Evolutionary conservation across 2,329 filamentous ascomycete genomes (phyloP).

Genomic region (Knufia fluminis): DNA sequence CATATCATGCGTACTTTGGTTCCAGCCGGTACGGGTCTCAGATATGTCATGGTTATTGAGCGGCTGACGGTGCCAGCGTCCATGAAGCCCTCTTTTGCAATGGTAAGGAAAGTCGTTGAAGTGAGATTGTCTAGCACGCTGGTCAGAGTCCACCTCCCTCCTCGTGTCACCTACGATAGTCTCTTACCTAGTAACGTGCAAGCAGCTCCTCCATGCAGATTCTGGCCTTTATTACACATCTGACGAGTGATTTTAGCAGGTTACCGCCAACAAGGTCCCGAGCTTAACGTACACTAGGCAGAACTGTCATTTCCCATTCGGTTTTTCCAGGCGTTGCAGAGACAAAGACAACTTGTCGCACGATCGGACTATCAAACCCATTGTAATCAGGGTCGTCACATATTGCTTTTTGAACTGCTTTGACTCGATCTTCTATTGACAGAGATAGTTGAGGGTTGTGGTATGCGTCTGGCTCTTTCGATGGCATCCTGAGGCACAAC

Average conservation of each 20-base stretch:
- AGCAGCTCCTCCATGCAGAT: constrained; percentile 17
- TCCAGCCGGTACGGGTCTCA: constrained; percentile 6
- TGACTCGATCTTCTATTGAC: constrained; percentile 6
- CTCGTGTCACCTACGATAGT: constrained; percentile 18
- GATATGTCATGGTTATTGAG: constrained; percentile 17
- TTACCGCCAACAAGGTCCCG: too few species aligned
- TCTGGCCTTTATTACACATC: constrained; percentile 10
- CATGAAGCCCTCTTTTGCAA: constrained; percentile 54
- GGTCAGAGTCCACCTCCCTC: constrained; percentile 43
- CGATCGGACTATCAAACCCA: constrained; percentile 1
- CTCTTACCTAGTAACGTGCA: not conserved
- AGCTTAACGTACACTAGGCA: too few species aligned
- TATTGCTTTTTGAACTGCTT: constrained; percentile 1
- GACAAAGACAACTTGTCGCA: not conserved
- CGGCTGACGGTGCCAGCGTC: constrained; percentile 32
- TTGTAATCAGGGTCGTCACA: constrained; percentile 5
- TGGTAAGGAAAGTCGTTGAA: constrained; percentile 47
- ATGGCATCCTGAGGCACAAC: not conserved
- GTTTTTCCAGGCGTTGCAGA: not conserved
- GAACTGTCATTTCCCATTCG: constrained; percentile 3
- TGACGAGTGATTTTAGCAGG: too few species aligned
- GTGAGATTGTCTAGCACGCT: constrained; percentile 61
- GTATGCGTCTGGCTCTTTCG: not conserved
- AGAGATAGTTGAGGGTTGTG: constrained; percentile 4
- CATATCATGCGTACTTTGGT: constrained; percentile 8